Conservation (phyloP, 179 eudicot species). For the Carnegiea gigantea region DNA sequence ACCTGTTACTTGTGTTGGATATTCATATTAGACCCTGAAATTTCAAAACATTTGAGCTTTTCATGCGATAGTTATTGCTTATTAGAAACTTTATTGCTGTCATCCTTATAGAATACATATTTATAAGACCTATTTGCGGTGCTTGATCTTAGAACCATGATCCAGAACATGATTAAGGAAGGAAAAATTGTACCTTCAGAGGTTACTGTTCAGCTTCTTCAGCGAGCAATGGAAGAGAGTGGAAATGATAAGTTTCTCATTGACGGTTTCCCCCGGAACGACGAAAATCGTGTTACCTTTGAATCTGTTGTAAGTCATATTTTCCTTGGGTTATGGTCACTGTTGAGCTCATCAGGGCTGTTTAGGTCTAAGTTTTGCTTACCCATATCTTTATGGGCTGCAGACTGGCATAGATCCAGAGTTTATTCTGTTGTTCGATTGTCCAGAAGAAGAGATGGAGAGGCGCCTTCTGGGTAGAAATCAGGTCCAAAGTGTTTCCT, state of each 20-base stretch:
- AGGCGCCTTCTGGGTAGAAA: slow-evolving; percentile 75
- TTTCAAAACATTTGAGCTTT: background rate
- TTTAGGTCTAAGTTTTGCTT: slow-evolving; percentile 8
- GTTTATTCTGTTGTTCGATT: slow-evolving; percentile 73
- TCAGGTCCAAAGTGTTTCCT: slow-evolving; percentile 46
- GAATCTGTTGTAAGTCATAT: slow-evolving; percentile 63
- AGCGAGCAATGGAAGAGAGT: slow-evolving; percentile 60
- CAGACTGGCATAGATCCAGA: slow-evolving; percentile 85
- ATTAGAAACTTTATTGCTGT: background rate
- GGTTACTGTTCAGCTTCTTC: slow-evolving; percentile 72
- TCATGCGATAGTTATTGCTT: background rate
- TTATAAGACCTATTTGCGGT: slow-evolving; percentile 5
- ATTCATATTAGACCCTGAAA: background rate
- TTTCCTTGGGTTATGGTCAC: slow-evolving; percentile 8
- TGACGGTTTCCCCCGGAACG: slow-evolving; percentile 93
- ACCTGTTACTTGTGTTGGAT: too few species aligned
- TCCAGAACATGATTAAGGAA: slow-evolving; percentile 68
- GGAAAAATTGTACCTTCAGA: slow-evolving; percentile 91
- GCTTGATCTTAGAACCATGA: slow-evolving; percentile 50
- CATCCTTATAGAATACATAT: background rate
- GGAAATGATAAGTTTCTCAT: slow-evolving; percentile 73
- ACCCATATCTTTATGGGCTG: slow-evolving; percentile 16
- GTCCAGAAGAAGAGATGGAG: slow-evolving; percentile 87
- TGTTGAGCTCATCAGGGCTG: background rate
- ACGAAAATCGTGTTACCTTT: slow-evolving; percentile 72